phyloP scores from a whole-genome alignment of 164 flowering plant species.

The Umbellularia californica region DNA sequence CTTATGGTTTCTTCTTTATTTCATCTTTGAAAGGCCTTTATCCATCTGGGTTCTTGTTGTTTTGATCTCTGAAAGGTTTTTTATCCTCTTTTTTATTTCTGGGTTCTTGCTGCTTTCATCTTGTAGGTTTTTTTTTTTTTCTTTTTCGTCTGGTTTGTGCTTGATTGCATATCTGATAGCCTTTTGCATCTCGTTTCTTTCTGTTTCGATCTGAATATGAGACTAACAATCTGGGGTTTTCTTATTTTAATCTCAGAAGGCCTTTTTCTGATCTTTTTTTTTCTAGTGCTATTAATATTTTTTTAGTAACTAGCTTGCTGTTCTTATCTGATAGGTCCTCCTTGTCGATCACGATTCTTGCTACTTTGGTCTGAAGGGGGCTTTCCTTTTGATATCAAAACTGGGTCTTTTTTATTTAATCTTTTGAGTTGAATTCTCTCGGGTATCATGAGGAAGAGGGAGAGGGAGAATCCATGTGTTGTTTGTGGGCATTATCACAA shows the following conservation, averaged over 20 bases:
- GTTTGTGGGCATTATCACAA: constrained; percentile 98
- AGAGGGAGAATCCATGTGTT: constrained; percentile 92
- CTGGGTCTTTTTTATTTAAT: neutral
- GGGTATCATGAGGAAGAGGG: constrained; percentile 78
- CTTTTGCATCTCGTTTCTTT: neutral
- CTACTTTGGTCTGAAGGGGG: neutral
- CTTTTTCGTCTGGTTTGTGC: neutral
- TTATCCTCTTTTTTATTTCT: neutral
- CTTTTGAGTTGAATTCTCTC: neutral
- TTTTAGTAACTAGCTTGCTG: neutral
- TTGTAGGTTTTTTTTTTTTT: no score
- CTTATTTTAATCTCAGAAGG: neutral
- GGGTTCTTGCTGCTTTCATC: neutral
- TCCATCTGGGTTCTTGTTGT: neutral
- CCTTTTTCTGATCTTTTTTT: neutral
- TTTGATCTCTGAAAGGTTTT: neutral
- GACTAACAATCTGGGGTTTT: constrained; percentile 5
- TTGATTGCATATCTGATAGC: neutral
- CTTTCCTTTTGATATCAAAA: neutral
- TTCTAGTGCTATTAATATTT: no score
- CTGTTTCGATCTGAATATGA: neutral
- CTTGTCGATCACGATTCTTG: neutral
- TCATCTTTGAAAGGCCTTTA: neutral
- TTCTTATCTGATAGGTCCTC: neutral
- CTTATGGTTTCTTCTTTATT: neutral